Evolutionary conservation across 2,329 filamentous ascomycete genomes (phyloP).

Genomic region (Trichoderma koningiopsis): DNA sequence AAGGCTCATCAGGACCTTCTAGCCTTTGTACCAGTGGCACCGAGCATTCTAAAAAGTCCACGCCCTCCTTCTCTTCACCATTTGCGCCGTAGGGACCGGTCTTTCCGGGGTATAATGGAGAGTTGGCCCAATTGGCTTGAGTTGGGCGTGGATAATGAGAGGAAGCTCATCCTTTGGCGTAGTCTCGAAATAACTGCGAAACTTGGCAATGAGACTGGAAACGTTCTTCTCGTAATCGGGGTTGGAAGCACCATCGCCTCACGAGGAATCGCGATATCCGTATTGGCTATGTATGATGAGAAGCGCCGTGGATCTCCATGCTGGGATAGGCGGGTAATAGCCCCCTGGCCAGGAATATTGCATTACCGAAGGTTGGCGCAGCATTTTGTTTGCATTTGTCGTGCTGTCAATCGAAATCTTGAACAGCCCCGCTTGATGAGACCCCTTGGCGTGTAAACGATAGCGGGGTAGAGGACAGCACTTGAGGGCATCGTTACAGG

Average conservation of each 20-base stretch:
- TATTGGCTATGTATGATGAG: conserved; percentile 30
- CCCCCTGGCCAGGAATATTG: background rate
- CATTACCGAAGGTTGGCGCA: background rate
- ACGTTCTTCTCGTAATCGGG: conserved; percentile 22
- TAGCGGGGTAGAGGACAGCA: no score
- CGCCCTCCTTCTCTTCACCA: conserved; percentile 24
- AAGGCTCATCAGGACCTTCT: background rate
- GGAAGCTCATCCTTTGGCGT: conserved; percentile 9
- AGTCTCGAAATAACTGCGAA: conserved; percentile 7
- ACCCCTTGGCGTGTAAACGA: no score
- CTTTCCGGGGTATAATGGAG: conserved; percentile 18
- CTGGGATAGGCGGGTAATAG: background rate
- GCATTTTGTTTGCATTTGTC: background rate
- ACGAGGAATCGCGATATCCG: conserved; percentile 14
- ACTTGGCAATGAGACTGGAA: conserved; percentile 13
- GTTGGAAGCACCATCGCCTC: conserved; percentile 16
- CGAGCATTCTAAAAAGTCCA: conserved; percentile 27
- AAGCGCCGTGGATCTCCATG: conserved; percentile 23
- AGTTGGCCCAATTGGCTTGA: conserved; percentile 26
- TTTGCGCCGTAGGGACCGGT: conserved; percentile 21
- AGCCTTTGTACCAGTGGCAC: conserved; percentile 8
- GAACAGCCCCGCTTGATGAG: background rate
- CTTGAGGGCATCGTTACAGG: no score
- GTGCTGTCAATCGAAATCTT: background rate
- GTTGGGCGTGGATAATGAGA: conserved; percentile 26